Conservation (phyloP, 148 eudicot genomes). For the Rheum nobile region DNA sequence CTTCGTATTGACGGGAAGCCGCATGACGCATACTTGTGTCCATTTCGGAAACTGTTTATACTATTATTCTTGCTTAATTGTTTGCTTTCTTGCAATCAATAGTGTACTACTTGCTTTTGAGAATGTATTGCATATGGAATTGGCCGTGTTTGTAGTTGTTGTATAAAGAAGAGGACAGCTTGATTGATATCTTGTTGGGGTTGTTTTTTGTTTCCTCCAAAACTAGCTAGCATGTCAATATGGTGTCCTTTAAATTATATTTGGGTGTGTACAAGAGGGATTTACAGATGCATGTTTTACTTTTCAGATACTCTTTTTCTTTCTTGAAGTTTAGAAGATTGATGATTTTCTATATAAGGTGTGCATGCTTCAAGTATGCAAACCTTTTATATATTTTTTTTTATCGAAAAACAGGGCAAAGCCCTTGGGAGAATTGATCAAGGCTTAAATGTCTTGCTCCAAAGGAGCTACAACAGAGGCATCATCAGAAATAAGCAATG, state of each 20-base stretch:
- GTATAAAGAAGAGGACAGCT: background rate
- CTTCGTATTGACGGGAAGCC: conserved; percentile 22
- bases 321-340: background rate
- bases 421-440: too few relatives aligned
- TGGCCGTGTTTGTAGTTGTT: background rate
- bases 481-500: too few relatives aligned
- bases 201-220: background rate
- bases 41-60: background rate
- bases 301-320: conserved; percentile 13
- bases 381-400: too few relatives aligned
- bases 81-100: background rate
- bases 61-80: background rate
- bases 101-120: background rate
- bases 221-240: conserved; percentile 4
- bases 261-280: conserved; percentile 1
- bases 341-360: too few relatives aligned
- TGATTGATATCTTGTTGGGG: background rate
- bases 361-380: too few relatives aligned
- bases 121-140: background rate
- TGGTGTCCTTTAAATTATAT: background rate
- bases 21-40: conserved; percentile 10
- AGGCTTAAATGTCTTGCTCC: too few relatives aligned
- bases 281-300: conserved; percentile 11
- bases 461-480: too few relatives aligned
- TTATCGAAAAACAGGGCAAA: too few relatives aligned